Conservation (phyloP, 345 rosid genomes). For the Lagerstroemia speciosa region DNA sequence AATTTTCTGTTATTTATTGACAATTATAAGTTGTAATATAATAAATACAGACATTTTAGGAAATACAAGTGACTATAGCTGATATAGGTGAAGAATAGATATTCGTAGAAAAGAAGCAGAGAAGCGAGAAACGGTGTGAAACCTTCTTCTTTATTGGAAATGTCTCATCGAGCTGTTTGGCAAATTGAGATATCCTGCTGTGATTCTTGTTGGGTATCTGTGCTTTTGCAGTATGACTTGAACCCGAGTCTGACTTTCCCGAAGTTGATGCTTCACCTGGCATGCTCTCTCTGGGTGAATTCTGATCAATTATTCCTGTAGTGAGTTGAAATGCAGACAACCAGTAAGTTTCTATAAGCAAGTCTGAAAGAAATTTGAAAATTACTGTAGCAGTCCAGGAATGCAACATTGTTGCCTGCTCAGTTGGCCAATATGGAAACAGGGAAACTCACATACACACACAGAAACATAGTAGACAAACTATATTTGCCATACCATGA, state of each 20-base stretch:
- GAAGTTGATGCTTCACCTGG: constrained; percentile 23
- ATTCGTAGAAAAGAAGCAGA: neutral
- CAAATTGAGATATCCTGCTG: constrained; percentile 17
- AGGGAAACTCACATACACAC: too few species aligned
- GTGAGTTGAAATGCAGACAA: neutral
- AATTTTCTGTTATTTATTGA: too few species aligned
- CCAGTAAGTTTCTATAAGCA: neutral
- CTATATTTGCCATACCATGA: too few species aligned
- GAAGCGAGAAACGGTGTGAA: neutral
- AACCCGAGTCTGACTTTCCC: constrained; percentile 16
- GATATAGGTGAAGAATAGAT: too few species aligned
- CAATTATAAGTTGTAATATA: too few species aligned
- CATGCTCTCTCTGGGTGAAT: constrained; percentile 7
- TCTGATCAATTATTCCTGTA: constrained; percentile 2
- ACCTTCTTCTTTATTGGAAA: constrained; percentile 47
- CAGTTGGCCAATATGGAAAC: too few species aligned
- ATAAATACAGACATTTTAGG: too few species aligned
- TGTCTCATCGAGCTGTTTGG: constrained; percentile 35
- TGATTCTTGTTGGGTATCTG: constrained; percentile 6
- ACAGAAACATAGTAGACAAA: too few species aligned
- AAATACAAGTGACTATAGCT: too few species aligned
- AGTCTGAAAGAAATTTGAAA: neutral
- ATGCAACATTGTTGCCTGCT: too few species aligned
- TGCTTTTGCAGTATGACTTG: constrained; percentile 9
- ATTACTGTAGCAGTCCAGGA: neutral